Evolutionary conservation across 1,284 basidiomycete species (phyloP).

Genomic region (Phylloboletellus chloephorus): DNA sequence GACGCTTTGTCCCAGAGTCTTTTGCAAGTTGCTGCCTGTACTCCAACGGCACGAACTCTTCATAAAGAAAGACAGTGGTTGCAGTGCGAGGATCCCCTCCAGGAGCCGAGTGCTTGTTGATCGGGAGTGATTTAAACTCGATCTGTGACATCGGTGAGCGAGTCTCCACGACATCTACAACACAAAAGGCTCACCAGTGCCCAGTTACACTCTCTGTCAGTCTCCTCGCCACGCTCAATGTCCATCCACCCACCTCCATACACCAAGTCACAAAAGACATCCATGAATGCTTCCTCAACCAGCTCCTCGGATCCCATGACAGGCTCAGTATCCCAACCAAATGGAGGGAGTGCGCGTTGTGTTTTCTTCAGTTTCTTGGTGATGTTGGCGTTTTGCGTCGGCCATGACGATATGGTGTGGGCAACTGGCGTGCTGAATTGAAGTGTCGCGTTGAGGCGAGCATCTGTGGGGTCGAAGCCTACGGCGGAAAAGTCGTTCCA

Average conservation of each 20-base stretch:
- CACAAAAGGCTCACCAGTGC: slow-evolving; percentile 62
- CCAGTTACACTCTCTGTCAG: slow-evolving; percentile 85
- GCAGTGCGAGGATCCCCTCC: slow-evolving; percentile 48
- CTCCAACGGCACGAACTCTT: slow-evolving; percentile 83
- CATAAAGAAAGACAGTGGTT: slow-evolving; percentile 69
- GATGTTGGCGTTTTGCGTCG: slow-evolving; percentile 65
- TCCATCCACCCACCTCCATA: slow-evolving; percentile 79
- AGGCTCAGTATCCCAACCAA: slow-evolving; percentile 82
- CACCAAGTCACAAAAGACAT: slow-evolving; percentile 82
- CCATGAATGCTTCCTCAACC: slow-evolving; percentile 82
- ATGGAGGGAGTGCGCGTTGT: slow-evolving; percentile 72
- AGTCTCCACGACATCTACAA: neutral
- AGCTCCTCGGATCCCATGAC: slow-evolving; percentile 67
- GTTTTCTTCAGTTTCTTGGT: slow-evolving; percentile 76
- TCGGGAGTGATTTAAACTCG: slow-evolving; percentile 72
- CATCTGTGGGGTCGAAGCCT: slow-evolving; percentile 76
- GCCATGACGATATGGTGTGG: slow-evolving; percentile 65
- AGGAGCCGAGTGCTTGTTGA: slow-evolving; percentile 24
- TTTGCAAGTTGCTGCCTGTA: slow-evolving; percentile 72
- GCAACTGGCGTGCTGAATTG: slow-evolving; percentile 71
- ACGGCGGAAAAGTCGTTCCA: slow-evolving; percentile 83
- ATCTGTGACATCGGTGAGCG: slow-evolving; percentile 45
- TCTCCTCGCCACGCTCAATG: slow-evolving; percentile 62
- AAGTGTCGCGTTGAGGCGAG: slow-evolving; percentile 69
- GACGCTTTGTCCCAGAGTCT: slow-evolving; percentile 38